Conservation (phyloP, 1,284 basidiomycete species). For the Fomitopsis palustris region DNA sequence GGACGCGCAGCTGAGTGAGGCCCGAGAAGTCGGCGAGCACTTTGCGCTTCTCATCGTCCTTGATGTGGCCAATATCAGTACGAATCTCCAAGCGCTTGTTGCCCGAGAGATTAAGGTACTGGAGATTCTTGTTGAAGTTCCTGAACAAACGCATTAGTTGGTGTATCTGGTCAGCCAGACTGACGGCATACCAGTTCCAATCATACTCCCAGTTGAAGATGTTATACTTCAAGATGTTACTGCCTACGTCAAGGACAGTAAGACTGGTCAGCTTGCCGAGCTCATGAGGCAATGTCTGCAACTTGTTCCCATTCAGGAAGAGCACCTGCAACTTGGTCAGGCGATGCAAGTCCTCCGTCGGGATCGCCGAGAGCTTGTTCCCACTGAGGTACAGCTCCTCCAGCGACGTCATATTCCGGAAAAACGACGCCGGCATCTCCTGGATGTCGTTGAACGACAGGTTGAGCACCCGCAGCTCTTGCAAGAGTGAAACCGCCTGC, state of each 20-base stretch:
- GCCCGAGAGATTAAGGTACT: conserved; percentile 87
- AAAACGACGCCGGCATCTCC: conserved; percentile 80
- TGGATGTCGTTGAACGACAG: conserved; percentile 95
- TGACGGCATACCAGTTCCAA: conserved; percentile 86
- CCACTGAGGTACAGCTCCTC: conserved; percentile 92
- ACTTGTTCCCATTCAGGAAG: conserved; percentile 92
- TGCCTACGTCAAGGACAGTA: conserved; percentile 88
- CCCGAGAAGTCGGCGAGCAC: conserved; percentile 85
- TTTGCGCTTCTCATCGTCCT: conserved; percentile 30
- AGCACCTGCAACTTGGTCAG: conserved; percentile 69
- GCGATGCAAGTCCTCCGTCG: conserved; percentile 81
- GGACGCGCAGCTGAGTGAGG: conserved; percentile 77
- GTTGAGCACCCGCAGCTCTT: conserved; percentile 82
- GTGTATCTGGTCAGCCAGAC: background rate
- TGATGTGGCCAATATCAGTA: conserved; percentile 40
- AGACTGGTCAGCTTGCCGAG: conserved; percentile 82
- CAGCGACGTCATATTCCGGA: conserved; percentile 66
- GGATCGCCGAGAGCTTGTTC: conserved; percentile 88
- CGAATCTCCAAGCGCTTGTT: conserved; percentile 90
- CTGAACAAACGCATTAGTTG: conserved; percentile 37
- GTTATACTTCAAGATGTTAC: conserved; percentile 95
- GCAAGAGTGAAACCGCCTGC: conserved; percentile 70
- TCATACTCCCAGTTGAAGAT: conserved; percentile 99
- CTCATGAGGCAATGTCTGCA: conserved; percentile 92
- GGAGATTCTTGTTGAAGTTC: conserved; percentile 95